Base-by-base conservation (phyloP, 345 rosid species). In the Eucalyptus grandis region DNA sequence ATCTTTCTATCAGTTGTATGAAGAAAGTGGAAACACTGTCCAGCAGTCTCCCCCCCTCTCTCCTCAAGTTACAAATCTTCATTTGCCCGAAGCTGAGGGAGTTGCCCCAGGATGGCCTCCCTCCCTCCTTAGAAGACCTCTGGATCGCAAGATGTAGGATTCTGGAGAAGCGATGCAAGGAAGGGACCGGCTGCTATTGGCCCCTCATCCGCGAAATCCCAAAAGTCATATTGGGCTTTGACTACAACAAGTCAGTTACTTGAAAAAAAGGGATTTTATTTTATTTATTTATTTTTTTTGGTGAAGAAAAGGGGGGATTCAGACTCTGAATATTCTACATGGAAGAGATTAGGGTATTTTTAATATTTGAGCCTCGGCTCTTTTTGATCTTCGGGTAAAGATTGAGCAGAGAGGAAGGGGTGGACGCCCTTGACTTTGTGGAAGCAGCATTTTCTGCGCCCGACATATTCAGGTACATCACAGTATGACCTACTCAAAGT, bases 381-480 rank as follows among this genome's bases (percentile, higher is more conserved):
- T 51, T 51, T 51, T 51, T 7, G 2, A 51, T 51, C 54, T 6
- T 16, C 4, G 54, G 21, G 21, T 51, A 15, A 50, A 15, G 60
- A 54, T 54, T 72, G 93, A 96, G 50, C 6, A 49, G 6, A 49
- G 50, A 49, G 50, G 50, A 49, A 49, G 50, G 50, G 50, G 44
- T 6, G 50, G 50, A 49, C 16, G 15, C 50, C 16, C 50, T 49
- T 49, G 50, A 90, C 99, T 86, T 94, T 97, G 89, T 94, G 92
- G 91, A 90, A 87, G 47, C 97, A 94, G 31, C 86, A 34, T 69
- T 95, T 95, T 90, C 62, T 90, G 69, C 95, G 95, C 88, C 21
- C 99, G 67, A 15, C 93, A 91, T 86, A 95, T 96, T 92, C 99
- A 98, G 97, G 98, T 98, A 91, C 53, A 89, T 69, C 80, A 34